These are phyloP conservation scores for Turritis glabra DNA, from an alignment of 345 rosid genomes.

Conservation along the genomic window DNA sequence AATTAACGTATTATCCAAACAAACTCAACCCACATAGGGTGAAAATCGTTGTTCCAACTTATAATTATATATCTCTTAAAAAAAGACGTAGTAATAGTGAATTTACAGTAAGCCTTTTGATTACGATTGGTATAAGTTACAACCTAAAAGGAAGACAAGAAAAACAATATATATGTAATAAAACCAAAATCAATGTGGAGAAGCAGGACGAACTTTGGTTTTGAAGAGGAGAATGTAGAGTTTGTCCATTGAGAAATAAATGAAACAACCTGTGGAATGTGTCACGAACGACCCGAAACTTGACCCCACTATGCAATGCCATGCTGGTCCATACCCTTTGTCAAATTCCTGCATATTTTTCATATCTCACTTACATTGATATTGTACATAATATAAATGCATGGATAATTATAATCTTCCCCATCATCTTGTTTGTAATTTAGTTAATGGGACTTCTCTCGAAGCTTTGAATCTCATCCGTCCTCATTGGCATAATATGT, in stretches of 20 bases:
- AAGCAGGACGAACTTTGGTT: constrained; percentile 58
- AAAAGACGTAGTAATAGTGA: not conserved
- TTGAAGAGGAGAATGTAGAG: constrained; percentile 64
- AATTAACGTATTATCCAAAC: not conserved
- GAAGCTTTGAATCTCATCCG: no score
- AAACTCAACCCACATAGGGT: not conserved
- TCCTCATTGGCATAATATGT: no score
- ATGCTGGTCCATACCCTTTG: constrained; percentile 85
- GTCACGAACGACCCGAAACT: constrained; percentile 88
- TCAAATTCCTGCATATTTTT: constrained; percentile 71
- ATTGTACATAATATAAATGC: no score
- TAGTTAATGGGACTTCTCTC: no score
- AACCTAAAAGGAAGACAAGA: constrained; percentile 11
- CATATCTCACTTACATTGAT: constrained; percentile 19
- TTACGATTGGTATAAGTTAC: constrained; percentile 16
- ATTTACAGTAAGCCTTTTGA: constrained; percentile 35
- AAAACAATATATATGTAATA: not conserved
- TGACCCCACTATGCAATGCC: constrained; percentile 95
- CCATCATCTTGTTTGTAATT: no score
- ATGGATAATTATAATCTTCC: no score
- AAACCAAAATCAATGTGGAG: constrained; percentile 16
- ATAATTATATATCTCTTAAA: not conserved
- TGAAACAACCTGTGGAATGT: constrained; percentile 78
- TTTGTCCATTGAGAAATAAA: constrained; percentile 83
- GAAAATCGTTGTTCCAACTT: not conserved